A percentile compares a stretch with the other conserved stretches of the same genome.
These are phyloP conservation scores for Falciphora oryzae DNA, from an alignment of 2,329 filamentous ascomycete genomes.

Conservation along the genomic window DNA sequence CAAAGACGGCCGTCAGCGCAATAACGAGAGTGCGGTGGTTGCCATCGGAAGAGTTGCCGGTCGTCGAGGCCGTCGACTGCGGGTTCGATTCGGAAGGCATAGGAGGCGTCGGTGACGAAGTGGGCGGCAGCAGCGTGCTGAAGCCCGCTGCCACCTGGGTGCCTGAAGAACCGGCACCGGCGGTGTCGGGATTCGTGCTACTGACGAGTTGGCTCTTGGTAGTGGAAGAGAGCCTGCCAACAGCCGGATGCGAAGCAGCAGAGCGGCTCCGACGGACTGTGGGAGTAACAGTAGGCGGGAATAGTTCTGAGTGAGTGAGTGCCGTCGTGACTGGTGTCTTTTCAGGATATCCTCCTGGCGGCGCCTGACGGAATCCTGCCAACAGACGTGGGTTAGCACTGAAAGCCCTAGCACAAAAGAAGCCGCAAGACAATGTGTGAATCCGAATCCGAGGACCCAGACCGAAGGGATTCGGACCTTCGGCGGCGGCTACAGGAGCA, in stretches of 20 bases:
- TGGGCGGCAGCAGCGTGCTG: not conserved
- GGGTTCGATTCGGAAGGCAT: not conserved
- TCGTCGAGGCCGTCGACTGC: slow-evolving; percentile 3
- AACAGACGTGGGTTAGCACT: not conserved
- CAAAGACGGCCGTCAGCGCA: slow-evolving; percentile 42
- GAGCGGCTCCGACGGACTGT: not conserved
- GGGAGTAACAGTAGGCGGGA: not conserved
- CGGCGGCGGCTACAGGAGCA: too few species aligned
- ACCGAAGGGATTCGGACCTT: not conserved
- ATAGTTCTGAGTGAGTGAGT: too few species aligned
- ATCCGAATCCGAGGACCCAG: not conserved
- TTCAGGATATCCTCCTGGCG: not conserved
- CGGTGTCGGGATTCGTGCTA: not conserved
- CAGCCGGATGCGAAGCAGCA: not conserved
- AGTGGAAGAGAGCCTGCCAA: not conserved
- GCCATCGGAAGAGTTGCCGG: not conserved
- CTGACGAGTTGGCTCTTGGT: not conserved
- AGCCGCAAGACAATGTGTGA: not conserved
- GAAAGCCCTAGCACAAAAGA: not conserved
- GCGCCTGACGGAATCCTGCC: not conserved
- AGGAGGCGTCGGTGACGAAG: not conserved
- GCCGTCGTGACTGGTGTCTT: not conserved
- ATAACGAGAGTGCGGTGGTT: slow-evolving; percentile 41
- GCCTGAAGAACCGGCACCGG: not conserved
- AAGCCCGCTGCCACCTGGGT: not conserved